Evolutionary conservation across 1,284 basidiomycete genomes (phyloP).

Genomic region (Cryptococcus maquisensis): DNA sequence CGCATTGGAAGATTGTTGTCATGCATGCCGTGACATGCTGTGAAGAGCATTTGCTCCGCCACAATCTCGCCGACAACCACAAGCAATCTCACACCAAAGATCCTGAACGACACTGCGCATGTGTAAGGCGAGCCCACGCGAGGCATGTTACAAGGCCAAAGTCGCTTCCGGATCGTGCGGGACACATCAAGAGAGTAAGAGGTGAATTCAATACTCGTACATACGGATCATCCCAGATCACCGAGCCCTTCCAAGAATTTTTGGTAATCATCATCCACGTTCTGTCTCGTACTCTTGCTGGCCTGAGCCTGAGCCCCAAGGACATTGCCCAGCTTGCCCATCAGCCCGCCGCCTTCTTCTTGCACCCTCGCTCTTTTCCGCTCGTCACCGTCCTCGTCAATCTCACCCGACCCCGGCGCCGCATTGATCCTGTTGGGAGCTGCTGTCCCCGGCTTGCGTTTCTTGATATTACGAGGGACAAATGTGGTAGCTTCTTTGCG

Average conservation of each 20-base stretch:
- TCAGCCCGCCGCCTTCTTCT: conserved; percentile 29
- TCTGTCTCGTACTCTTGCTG: neutral
- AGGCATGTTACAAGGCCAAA: too few relatives aligned
- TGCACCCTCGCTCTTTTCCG: conserved; percentile 10
- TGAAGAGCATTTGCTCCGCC: too few relatives aligned
- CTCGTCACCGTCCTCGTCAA: conserved; percentile 41
- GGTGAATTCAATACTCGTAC: too few relatives aligned
- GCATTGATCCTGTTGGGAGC: conserved; percentile 26
- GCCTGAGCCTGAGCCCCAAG: conserved; percentile 14
- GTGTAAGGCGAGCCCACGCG: too few relatives aligned
- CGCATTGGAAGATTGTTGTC: too few relatives aligned
- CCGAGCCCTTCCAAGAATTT: conserved; percentile 42
- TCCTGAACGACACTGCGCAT: too few relatives aligned
- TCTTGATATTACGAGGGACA: conserved; percentile 58
- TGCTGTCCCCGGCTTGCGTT: conserved; percentile 24
- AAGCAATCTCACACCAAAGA: too few relatives aligned
- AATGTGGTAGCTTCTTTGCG: conserved; percentile 89
- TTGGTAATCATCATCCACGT: conserved; percentile 41
- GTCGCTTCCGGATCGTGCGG: too few relatives aligned
- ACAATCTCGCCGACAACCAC: too few relatives aligned
- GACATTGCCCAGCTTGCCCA: conserved; percentile 44
- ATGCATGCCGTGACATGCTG: too few relatives aligned
- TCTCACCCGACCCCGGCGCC: conserved; percentile 35
- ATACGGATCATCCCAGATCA: conserved; percentile 19
- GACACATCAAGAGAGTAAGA: too few relatives aligned